Conservation (phyloP, 2,329 filamentous ascomycete species). For the Byssothecium circinans region DNA sequence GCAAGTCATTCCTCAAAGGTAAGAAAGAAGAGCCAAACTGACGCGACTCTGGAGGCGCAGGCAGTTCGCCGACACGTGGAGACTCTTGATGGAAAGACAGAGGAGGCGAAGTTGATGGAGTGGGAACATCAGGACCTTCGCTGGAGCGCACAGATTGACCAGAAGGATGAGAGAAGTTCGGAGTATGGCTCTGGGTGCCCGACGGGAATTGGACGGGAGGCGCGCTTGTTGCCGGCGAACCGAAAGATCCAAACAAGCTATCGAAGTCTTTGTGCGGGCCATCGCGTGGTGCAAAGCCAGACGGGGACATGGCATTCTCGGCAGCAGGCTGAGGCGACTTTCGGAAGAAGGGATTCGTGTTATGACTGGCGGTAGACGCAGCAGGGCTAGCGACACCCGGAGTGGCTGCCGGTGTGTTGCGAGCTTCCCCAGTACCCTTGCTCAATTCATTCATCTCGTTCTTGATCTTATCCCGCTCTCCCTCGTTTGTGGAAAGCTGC, state of each 20-base stretch:
- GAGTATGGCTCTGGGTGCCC: constrained; percentile 45
- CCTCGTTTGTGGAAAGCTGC: constrained; percentile 86
- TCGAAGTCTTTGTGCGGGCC: constrained; percentile 63
- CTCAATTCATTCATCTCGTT: constrained; percentile 71
- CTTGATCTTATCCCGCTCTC: constrained; percentile 85
- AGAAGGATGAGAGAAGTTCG: constrained; percentile 45
- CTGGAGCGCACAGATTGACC: constrained; percentile 49
- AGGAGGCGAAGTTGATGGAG: constrained; percentile 66
- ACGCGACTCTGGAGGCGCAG: constrained; percentile 69
- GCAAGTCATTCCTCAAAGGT: constrained; percentile 63
- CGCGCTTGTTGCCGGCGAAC: constrained; percentile 47
- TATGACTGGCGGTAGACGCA: constrained; percentile 63
- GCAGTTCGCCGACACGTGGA: constrained; percentile 60
- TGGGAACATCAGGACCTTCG: constrained; percentile 56
- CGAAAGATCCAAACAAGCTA: constrained; percentile 77
- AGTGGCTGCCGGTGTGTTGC: constrained; percentile 34
- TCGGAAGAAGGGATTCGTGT: constrained; percentile 94
- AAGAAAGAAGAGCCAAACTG: constrained; percentile 78
- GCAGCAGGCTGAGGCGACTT: constrained; percentile 53
- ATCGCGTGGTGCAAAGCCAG: constrained; percentile 48
- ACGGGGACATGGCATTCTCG: constrained; percentile 55
- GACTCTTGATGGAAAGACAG: constrained; percentile 55
- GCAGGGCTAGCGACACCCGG: constrained; percentile 67
- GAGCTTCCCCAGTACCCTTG: constrained; percentile 62
- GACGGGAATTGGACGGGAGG: constrained; percentile 65